A percentile compares a stretch with the other conserved stretches of the same genome.
Conservation (phyloP, 1,139 yeast genomes). For the Meyerozyma athensensis region DNA sequence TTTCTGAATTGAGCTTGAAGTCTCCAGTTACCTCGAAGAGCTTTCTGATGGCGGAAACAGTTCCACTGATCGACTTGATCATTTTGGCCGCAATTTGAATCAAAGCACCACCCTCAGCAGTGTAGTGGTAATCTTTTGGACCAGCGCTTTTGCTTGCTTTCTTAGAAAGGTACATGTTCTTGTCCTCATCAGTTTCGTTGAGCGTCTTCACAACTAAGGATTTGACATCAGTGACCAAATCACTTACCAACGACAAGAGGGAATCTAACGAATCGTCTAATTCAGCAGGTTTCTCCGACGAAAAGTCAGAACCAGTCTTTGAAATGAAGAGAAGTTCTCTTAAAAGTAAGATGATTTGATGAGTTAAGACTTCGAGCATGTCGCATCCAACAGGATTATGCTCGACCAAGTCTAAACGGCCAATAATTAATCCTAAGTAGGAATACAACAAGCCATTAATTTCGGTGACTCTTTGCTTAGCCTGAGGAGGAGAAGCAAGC, state of each 20-base stretch:
- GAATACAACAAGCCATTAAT: constrained; percentile 64
- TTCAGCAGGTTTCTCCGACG: constrained; percentile 37
- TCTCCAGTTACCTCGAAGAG: constrained; percentile 59
- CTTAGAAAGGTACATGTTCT: constrained; percentile 9
- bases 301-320: constrained; percentile 47
- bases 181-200: constrained; percentile 33
- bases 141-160: constrained; percentile 7
- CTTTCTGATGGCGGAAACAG: constrained; percentile 41
- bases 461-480: constrained; percentile 68
- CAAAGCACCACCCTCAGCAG: constrained; percentile 63
- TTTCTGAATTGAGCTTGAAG: constrained; percentile 58
- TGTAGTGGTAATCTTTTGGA: constrained; percentile 44
- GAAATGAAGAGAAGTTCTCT: constrained; percentile 63
- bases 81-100: constrained; percentile 59
- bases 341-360: constrained; percentile 60
- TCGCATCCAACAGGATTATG: constrained; percentile 69
- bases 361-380: constrained; percentile 58
- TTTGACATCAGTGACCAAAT: constrained; percentile 61
- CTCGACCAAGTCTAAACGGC: constrained; percentile 70
- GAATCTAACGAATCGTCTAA: constrained; percentile 56
- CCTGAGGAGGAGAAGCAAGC: constrained; percentile 57
- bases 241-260: constrained; percentile 56
- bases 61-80: constrained; percentile 52
- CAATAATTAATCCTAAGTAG: constrained; percentile 68
- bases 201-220: constrained; percentile 53